Evolutionary conservation across 2,329 filamentous ascomycete species (phyloP).

Genomic region (Emmonsiellopsis sp.): DNA sequence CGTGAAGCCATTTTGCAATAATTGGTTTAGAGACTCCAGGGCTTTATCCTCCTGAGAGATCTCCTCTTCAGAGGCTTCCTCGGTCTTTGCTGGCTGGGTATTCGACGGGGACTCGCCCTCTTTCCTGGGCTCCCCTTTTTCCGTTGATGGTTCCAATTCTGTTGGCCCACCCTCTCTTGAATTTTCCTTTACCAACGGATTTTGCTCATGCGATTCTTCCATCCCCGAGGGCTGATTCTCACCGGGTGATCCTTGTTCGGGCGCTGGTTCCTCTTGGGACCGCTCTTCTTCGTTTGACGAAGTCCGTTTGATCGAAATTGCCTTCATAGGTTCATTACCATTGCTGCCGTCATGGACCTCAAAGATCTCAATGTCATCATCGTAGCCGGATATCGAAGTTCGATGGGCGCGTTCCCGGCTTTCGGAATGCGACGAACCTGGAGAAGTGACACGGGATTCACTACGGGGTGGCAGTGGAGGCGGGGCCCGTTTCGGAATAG

Average conservation of each 20-base stretch:
- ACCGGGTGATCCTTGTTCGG: background rate
- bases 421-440: background rate
- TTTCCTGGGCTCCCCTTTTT: no score
- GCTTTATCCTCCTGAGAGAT: no score
- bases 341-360: constrained; percentile 39
- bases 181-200: background rate
- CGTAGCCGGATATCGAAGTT: constrained; percentile 9
- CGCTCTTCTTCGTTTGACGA: background rate
- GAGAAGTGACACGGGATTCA: background rate
- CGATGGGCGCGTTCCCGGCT: background rate
- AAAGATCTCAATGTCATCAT: constrained; percentile 23
- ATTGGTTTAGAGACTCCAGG: background rate
- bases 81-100: background rate
- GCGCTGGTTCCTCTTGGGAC: background rate
- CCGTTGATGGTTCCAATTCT: background rate
- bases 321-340: constrained; percentile 31
- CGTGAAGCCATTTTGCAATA: background rate
- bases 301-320: background rate
- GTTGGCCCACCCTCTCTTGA: background rate
- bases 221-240: background rate
- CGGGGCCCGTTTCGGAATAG: constrained; percentile 64
- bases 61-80: background rate
- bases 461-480: constrained; percentile 64
- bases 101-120: no score
- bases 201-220: background rate